Conservation (phyloP, 1,284 basidiomycete species). For the Amylostereum areolatum region DNA sequence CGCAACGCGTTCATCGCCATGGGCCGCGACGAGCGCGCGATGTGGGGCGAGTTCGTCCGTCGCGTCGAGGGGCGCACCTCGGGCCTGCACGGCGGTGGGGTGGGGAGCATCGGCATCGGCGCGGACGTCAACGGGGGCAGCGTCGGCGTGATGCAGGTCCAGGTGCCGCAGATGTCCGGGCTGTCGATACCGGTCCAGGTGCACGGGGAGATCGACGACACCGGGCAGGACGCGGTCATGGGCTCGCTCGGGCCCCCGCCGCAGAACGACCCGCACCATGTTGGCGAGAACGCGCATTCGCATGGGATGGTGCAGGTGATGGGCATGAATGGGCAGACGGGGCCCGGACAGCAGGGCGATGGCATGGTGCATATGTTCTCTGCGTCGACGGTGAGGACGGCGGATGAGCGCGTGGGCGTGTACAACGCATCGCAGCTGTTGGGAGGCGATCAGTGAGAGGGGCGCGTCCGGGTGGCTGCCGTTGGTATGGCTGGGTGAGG, state of each 20-base stretch:
- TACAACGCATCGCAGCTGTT: too few species aligned
- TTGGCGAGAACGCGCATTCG: too few species aligned
- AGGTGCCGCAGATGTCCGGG: slow-evolving; percentile 3
- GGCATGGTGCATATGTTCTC: too few species aligned
- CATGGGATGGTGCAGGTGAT: too few species aligned
- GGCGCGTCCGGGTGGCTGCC: too few species aligned
- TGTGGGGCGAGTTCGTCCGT: slow-evolving; percentile 62
- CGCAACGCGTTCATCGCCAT: slow-evolving; percentile 45
- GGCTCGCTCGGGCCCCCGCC: slow-evolving; percentile 17
- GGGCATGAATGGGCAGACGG: too few species aligned
- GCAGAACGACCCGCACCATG: slow-evolving; percentile 11
- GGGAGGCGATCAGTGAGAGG: too few species aligned
- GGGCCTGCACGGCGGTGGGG: slow-evolving; percentile 3
- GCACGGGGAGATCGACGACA: slow-evolving; percentile 11
- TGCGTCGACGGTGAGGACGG: too few species aligned
- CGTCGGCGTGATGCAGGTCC: slow-evolving; percentile 9
- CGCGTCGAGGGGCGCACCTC: slow-evolving; percentile 35
- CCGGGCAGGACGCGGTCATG: slow-evolving; percentile 20
- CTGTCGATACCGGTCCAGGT: not conserved
- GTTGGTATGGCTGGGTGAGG: too few species aligned
- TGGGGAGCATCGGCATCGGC: not conserved
- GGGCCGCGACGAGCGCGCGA: slow-evolving; percentile 49
- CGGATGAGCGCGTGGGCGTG: too few species aligned
- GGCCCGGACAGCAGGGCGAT: too few species aligned
- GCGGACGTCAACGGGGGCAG: slow-evolving; percentile 8